phyloP scores from a whole-genome alignment of 2,329 filamentous ascomycete species.

The Ceratocystis diversiconidia region DNA sequence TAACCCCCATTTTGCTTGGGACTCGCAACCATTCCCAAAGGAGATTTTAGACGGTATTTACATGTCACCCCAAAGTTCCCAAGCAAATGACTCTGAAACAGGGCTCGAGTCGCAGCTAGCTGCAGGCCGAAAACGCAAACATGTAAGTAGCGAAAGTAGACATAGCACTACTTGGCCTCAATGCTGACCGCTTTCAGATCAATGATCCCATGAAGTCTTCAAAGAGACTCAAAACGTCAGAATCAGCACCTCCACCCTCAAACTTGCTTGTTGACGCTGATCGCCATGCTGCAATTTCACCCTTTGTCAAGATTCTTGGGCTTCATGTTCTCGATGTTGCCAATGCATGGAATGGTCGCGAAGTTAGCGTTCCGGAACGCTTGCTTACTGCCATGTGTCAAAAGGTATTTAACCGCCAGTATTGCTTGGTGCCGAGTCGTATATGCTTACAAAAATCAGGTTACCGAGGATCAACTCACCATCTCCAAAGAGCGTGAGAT shows the following conservation, averaged over 20 bases:
- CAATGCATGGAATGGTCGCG: constrained; percentile 10
- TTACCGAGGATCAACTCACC: constrained; percentile 29
- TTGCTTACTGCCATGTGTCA: constrained; percentile 16
- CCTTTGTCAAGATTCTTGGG: constrained; percentile 17
- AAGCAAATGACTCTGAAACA: constrained; percentile 1
- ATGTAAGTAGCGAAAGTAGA: constrained; percentile 27
- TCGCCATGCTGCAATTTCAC: constrained; percentile 12
- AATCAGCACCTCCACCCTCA: neutral
- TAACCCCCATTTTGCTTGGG: constrained; percentile 31
- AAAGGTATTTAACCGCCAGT: constrained; percentile 13
- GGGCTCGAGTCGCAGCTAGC: constrained; percentile 4
- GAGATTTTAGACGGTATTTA: constrained; percentile 36
- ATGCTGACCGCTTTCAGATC: neutral
- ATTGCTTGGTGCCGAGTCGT: neutral
- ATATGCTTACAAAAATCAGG: constrained; percentile 13
- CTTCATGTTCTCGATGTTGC: constrained; percentile 13
- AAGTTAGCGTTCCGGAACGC: constrained; percentile 9
- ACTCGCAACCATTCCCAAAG: constrained; percentile 34
- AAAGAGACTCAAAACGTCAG: constrained; percentile 13
- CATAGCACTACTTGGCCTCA: neutral
- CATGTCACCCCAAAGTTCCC: constrained; percentile 25
- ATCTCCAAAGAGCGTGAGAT: constrained; percentile 27
- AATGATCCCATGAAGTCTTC: constrained; percentile 8
- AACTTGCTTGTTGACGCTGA: constrained; percentile 16
- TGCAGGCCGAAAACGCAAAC: constrained; percentile 31